A percentile compares a stretch with the other conserved stretches of the same genome.
phyloP scores from a whole-genome alignment of 371 early-diverging fungal genomes.

The Mucor irregularis region DNA sequence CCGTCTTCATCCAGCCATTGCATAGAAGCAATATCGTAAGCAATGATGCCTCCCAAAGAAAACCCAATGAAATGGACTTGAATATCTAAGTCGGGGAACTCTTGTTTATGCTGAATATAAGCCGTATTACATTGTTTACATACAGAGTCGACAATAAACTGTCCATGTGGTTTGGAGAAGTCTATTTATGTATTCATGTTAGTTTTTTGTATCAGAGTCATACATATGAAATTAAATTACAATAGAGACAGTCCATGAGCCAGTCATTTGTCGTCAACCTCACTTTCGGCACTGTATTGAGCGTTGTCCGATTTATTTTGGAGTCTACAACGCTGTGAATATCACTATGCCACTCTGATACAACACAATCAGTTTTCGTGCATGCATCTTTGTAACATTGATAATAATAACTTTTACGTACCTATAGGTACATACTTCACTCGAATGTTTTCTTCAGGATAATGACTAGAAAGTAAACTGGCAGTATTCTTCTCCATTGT shows the following conservation, averaged over 20 bases:
- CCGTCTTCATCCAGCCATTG: slow-evolving; percentile 43
- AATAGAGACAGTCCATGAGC: slow-evolving; percentile 45
- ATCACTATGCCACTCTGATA: slow-evolving; percentile 61
- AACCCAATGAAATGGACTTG: slow-evolving; percentile 60
- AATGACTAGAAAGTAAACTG: slow-evolving; percentile 50
- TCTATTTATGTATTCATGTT: slow-evolving; percentile 26
- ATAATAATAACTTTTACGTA: too few relatives aligned
- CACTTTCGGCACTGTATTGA: slow-evolving; percentile 52
- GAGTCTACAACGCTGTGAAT: slow-evolving; percentile 54
- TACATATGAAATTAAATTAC: slow-evolving; percentile 32
- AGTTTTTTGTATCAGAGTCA: too few relatives aligned
- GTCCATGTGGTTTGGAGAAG: slow-evolving; percentile 53
- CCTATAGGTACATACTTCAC: slow-evolving; percentile 59
- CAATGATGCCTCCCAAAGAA: slow-evolving; percentile 68
- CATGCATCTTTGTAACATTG: too few relatives aligned
- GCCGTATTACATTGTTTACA: slow-evolving; percentile 55
- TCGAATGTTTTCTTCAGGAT: slow-evolving; percentile 34
- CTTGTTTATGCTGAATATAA: slow-evolving; percentile 43
- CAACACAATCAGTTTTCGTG: too few relatives aligned
- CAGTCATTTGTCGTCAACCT: slow-evolving; percentile 50
- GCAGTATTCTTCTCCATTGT: slow-evolving; percentile 54
- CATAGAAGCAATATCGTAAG: slow-evolving; percentile 59
- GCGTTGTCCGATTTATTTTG: slow-evolving; percentile 39
- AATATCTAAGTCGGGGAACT: slow-evolving; percentile 59
- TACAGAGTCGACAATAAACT: slow-evolving; percentile 54